Conservation (phyloP, 768 basidiomycete species). For the Suillus luteus region DNA sequence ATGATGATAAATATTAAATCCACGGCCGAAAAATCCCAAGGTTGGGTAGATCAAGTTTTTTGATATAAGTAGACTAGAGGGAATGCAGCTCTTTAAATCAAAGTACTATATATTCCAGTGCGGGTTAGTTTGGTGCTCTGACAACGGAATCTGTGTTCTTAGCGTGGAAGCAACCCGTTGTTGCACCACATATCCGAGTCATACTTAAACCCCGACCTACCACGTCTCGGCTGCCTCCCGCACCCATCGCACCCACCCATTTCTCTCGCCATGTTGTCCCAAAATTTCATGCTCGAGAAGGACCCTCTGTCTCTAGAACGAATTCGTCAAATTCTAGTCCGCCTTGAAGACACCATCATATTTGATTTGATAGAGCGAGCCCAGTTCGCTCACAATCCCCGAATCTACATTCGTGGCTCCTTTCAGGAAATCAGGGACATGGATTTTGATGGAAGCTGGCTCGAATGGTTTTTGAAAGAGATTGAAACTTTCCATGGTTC, state of each 20-base stretch:
- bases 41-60: neutral
- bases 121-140: neutral
- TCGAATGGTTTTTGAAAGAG: conserved; percentile 97
- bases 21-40: neutral
- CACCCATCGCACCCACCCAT: neutral
- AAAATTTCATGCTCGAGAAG: conserved; percentile 67
- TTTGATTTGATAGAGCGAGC: conserved; percentile 96
- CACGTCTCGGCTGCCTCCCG: conserved; percentile 8
- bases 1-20: neutral
- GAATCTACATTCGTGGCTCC: conserved; percentile 79
- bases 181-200: neutral
- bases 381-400: conserved; percentile 92
- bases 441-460: conserved; percentile 86
- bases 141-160: neutral
- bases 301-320: conserved; percentile 87
- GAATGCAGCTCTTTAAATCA: neutral
- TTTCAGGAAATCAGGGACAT: conserved; percentile 76
- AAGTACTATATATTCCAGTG: neutral
- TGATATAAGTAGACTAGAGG: conserved; percentile 1
- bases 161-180: conserved; percentile 5
- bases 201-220: conserved; percentile 1
- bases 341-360: conserved; percentile 98
- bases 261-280: conserved; percentile 46
- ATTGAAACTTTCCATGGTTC: conserved; percentile 93
- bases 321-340: conserved; percentile 82